A percentile compares a stretch with the other conserved stretches of the same genome.
Conservation (phyloP, 768 basidiomycete species). For the Hirschioporus abietinus region DNA sequence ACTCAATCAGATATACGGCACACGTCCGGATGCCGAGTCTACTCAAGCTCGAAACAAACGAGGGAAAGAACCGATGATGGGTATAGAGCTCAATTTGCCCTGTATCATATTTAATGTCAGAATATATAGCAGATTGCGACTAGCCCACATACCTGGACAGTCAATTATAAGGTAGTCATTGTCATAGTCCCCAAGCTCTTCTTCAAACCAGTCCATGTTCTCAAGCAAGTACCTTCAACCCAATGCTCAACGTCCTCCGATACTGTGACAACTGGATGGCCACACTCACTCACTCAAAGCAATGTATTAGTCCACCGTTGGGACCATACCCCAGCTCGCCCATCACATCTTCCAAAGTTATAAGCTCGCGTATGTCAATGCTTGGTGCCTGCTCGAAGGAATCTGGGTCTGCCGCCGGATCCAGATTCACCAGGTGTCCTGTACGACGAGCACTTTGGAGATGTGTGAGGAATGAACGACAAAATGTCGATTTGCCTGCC, state of each 20-base stretch:
- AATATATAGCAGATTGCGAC: conserved; percentile 3
- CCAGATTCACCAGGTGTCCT: conserved; percentile 93
- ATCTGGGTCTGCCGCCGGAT: conserved; percentile 83
- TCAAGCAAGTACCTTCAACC: conserved; percentile 80
- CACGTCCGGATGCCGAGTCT: conserved; percentile 81
- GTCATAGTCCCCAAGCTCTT: conserved; percentile 90
- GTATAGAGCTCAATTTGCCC: conserved; percentile 99
- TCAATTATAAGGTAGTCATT: conserved; percentile 94
- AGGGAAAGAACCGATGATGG: conserved; percentile 94
- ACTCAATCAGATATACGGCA: conserved; percentile 90
- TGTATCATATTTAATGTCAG: conserved; percentile 22
- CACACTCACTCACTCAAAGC: conserved; percentile 93
- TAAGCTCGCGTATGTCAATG: conserved; percentile 91
- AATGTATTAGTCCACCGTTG: conserved; percentile 95
- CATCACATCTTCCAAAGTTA: conserved; percentile 95
- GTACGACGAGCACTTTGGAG: conserved; percentile 75
- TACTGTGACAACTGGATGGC: conserved; percentile 5
- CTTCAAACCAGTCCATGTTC: conserved; percentile 98
- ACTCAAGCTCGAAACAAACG: conserved; percentile 70
- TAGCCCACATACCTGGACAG: conserved; percentile 62
- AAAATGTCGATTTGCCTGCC: conserved; percentile 96
- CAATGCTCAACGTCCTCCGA: conserved; percentile 5
- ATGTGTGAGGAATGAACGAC: conserved; percentile 83
- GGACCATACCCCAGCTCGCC: conserved; percentile 91
- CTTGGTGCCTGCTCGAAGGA: conserved; percentile 90